Conservation (phyloP, 768 basidiomycete species). For the Zangia roseola region DNA sequence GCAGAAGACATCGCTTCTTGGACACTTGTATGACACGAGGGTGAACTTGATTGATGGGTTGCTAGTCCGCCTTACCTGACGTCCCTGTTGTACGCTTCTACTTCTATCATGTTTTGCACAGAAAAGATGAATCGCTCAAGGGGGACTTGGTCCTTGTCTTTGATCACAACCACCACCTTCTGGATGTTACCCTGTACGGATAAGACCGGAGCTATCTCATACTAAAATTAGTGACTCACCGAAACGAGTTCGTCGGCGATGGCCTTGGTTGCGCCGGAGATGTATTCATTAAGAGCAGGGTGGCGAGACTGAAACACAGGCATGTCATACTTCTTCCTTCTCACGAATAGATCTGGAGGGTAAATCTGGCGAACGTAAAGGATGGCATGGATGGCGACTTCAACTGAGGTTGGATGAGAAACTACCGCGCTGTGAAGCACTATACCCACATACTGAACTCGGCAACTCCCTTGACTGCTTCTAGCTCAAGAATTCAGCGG, state of each 20-base stretch:
- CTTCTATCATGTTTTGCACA: slow-evolving; percentile 74
- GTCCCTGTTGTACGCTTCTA: slow-evolving; percentile 70
- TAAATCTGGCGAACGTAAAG: slow-evolving; percentile 90
- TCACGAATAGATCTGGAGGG: slow-evolving; percentile 82
- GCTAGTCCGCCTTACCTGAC: slow-evolving; percentile 45
- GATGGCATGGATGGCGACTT: slow-evolving; percentile 90
- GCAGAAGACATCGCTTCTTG: slow-evolving; percentile 65
- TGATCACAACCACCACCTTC: slow-evolving; percentile 82
- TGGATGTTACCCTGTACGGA: slow-evolving; percentile 66
- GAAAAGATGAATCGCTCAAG: slow-evolving; percentile 92
- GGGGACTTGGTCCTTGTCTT: slow-evolving; percentile 72
- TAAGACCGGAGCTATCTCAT: slow-evolving; percentile 1
- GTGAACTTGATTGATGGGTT: not conserved
- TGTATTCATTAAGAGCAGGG: slow-evolving; percentile 83
- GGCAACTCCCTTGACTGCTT: slow-evolving; percentile 60
- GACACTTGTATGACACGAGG: slow-evolving; percentile 45
- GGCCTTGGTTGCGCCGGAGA: slow-evolving; percentile 85
- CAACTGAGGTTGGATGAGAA: slow-evolving; percentile 54
- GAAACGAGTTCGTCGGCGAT: slow-evolving; percentile 70
- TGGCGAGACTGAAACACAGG: slow-evolving; percentile 94
- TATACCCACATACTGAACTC: slow-evolving; percentile 61
- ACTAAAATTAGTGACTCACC: slow-evolving; percentile 38
- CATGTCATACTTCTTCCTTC: slow-evolving; percentile 86
- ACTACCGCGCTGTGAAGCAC: not conserved
- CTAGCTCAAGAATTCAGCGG: slow-evolving; percentile 34